Percentiles rank a stretch among this genome's conserved stretches.
phyloP scores from a whole-genome alignment of 2,329 filamentous ascomycete genomes.

The Stenocarpella maydis region DNA sequence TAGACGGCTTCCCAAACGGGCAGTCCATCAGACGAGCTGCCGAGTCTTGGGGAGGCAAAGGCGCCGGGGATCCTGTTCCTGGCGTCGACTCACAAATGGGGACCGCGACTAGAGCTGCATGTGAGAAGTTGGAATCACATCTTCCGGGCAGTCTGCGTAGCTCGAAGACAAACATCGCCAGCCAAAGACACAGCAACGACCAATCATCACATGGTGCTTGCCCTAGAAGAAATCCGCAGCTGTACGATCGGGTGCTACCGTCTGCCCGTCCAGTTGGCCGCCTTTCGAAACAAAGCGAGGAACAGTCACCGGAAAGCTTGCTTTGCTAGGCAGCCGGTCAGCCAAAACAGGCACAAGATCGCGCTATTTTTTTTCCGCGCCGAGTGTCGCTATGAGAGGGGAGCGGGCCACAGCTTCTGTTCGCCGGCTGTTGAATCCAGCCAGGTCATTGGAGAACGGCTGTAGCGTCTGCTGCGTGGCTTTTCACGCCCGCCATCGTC shows the following conservation, averaged over 20 bases:
- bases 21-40: slow-evolving; percentile 21
- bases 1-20: slow-evolving; percentile 11
- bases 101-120: slow-evolving; percentile 20
- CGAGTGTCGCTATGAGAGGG: slow-evolving; percentile 21
- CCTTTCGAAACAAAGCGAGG: slow-evolving; percentile 22
- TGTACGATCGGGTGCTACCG: slow-evolving; percentile 23
- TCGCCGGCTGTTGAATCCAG: slow-evolving; percentile 19
- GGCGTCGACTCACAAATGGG: neutral
- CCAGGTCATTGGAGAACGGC: slow-evolving; percentile 12
- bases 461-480: neutral
- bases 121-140: slow-evolving; percentile 27
- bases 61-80: slow-evolving; percentile 11
- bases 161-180: slow-evolving; percentile 13
- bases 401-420: slow-evolving; percentile 13
- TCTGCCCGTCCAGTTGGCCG: slow-evolving; percentile 25
- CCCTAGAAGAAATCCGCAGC: slow-evolving; percentile 1
- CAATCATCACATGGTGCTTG: slow-evolving; percentile 19
- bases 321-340: neutral
- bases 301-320: neutral
- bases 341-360: slow-evolving; percentile 6
- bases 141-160: slow-evolving; percentile 6
- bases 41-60: neutral
- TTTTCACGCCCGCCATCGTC: neutral
- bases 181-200: slow-evolving; percentile 10
- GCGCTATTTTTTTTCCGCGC: slow-evolving; percentile 10